These are phyloP conservation scores for Microglena sp. DNA, from an alignment of 139 green algal species.

Conservation along the genomic window DNA sequence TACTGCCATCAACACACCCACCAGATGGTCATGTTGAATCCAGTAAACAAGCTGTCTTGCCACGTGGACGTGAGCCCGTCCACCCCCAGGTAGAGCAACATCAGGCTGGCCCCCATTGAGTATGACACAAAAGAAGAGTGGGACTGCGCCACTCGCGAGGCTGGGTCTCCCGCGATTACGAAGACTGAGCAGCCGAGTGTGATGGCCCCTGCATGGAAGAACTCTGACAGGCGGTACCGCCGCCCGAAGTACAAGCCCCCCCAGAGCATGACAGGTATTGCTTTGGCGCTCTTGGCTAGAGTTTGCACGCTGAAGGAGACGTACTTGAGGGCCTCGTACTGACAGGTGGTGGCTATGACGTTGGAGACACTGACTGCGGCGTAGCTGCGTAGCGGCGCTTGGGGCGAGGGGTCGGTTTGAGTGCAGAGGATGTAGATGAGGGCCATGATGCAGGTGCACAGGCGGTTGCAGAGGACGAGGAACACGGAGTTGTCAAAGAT, in stretches of 20 bases:
- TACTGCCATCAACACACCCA: conserved; percentile 14
- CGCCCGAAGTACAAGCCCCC: conserved; percentile 69
- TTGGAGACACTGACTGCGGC: conserved; percentile 69
- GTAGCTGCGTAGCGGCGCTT: conserved; percentile 59
- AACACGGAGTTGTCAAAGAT: conserved; percentile 78
- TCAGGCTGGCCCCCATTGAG: conserved; percentile 55
- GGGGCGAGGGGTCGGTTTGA: conserved; percentile 15
- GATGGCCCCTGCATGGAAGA: conserved; percentile 52
- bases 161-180: conserved; percentile 28
- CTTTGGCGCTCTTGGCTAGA: conserved; percentile 84
- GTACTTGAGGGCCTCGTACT: conserved; percentile 96
- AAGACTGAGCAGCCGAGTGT: conserved; percentile 78
- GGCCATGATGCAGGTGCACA: conserved; percentile 59
- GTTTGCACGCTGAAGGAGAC: conserved; percentile 94
- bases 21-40: conserved; percentile 78
- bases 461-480: conserved; percentile 85
- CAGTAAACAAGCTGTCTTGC: conserved; percentile 55
- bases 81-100: conserved; percentile 84
- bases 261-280: conserved; percentile 93
- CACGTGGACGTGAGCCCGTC: conserved; percentile 95
- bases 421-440: conserved; percentile 25
- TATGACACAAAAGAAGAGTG: neutral
- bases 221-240: conserved; percentile 68
- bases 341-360: conserved; percentile 82
- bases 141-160: conserved; percentile 8